phyloP scores from a whole-genome alignment of 2,329 filamentous ascomycete species.

The Coccinonectria pachysandricola region DNA sequence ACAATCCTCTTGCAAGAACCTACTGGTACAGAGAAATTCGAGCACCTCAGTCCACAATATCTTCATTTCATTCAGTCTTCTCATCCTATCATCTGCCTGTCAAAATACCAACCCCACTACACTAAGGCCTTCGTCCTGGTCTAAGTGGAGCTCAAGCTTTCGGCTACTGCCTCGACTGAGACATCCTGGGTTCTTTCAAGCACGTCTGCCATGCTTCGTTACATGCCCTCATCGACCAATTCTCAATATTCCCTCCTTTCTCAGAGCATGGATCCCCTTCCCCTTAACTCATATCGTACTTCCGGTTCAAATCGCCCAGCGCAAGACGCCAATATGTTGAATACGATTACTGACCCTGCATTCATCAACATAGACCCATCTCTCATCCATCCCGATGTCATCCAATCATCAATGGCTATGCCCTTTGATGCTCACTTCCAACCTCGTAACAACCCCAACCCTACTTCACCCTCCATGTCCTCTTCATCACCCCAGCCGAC shows the following conservation, averaged over 20 bases:
- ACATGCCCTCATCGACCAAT: slow-evolving; percentile 10
- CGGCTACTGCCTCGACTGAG: slow-evolving; percentile 15
- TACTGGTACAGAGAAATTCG: too few relatives aligned
- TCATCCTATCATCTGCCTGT: slow-evolving; percentile 8
- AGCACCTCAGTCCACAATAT: too few relatives aligned
- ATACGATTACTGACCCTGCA: slow-evolving; percentile 29
- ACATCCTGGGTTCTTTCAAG: slow-evolving; percentile 12
- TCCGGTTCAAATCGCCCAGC: too few relatives aligned
- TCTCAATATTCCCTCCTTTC: slow-evolving; percentile 11
- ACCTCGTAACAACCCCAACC: slow-evolving; percentile 36
- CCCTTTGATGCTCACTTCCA: slow-evolving; percentile 40
- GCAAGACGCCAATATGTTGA: too few relatives aligned
- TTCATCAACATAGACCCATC: slow-evolving; percentile 44
- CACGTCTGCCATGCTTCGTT: slow-evolving; percentile 10
- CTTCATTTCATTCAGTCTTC: too few relatives aligned
- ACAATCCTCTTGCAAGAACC: too few relatives aligned
- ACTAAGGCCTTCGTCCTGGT: slow-evolving; percentile 1
- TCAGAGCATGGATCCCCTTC: slow-evolving; percentile 6
- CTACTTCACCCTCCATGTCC: slow-evolving; percentile 55
- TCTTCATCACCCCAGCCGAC: slow-evolving; percentile 38
- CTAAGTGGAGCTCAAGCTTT: slow-evolving; percentile 11
- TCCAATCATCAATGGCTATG: slow-evolving; percentile 34
- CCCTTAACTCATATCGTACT: slow-evolving; percentile 2
- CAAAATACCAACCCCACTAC: slow-evolving; percentile 35
- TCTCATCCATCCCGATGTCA: slow-evolving; percentile 45